These are phyloP conservation scores for Globisporangium cystogenes DNA, from an alignment of 352 stramenopile species.

Conservation along the genomic window DNA sequence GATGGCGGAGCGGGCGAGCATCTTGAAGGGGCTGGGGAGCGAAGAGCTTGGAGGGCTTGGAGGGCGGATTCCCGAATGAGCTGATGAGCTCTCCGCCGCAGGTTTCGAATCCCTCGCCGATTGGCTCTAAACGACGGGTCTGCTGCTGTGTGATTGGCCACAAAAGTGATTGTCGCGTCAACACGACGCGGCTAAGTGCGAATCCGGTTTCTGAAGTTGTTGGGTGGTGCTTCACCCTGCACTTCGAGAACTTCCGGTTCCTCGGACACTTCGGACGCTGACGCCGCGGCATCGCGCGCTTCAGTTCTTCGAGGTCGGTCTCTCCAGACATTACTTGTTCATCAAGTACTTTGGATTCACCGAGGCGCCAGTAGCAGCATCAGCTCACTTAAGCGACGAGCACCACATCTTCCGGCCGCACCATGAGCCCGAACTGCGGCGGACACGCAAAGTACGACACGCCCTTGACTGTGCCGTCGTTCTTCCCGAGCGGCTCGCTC, in stretches of 20 bases:
- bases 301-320: no score
- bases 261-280: no score
- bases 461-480: constrained; percentile 65
- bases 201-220: no score
- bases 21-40: constrained; percentile 2
- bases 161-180: not conserved
- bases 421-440: constrained; percentile 59
- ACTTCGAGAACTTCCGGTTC: no score
- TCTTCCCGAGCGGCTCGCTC: constrained; percentile 57
- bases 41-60: not conserved
- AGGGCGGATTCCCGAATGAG: constrained; percentile 16
- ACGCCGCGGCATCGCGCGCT: no score
- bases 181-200: not conserved
- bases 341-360: no score
- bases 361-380: no score
- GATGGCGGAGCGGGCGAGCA: constrained; percentile 16
- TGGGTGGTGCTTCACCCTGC: no score
- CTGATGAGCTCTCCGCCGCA: not conserved
- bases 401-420: constrained; percentile 39
- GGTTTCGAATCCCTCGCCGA: no score
- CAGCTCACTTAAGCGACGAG: constrained; percentile 3
- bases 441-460: constrained; percentile 58
- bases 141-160: no score
- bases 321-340: no score
- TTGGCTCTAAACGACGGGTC: no score